Base-by-base conservation (phyloP, 1,139 yeast species). In the Suhomyces choctaworum region DNA sequence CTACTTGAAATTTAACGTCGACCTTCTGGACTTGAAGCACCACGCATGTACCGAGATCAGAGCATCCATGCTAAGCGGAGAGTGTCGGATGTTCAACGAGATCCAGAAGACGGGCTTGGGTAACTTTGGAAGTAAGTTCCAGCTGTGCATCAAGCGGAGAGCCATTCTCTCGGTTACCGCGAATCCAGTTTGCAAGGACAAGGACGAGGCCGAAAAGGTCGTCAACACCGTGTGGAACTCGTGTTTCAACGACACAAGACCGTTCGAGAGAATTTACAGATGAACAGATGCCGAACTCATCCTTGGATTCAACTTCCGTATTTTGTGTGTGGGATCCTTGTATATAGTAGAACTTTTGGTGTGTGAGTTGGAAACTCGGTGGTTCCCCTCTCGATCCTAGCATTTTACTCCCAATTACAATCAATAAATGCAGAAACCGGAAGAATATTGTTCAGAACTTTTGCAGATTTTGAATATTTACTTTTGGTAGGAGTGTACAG, bases 11-110 rank as follows among this genome's bases (percentile, higher is more conserved):
- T 92, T 94, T 66, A 70, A 87, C 36, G 88, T 92, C 7, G 85
- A 92, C 57, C 83, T 95, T 81, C 58, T 73, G 38, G 78, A 92
- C 58, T 67, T 94, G 54, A 78, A 79, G 52, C 98, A 92, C 54
- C 98, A 92, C 57, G 98, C 98, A 0, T 94, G 98, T 60, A 83
- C 97, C 1, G 98, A 92, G 62, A 88, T 92, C 34, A 71, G 99
- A 42, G 98, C 98, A 0, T 83, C 95, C 10, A 82, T 87, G 54
- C 69, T 92, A 24, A 85, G 96, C 52, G 99, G 99, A 7, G 99
- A 92, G 56, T 92, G 99, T 61, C 75, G 97, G 23, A 80, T 92
- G 51, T 77, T 84, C 78, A 85, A 84, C 50, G 96, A 92, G 57
- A 80, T 92, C 47, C 75, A 77, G 43, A 76, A 83, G 53, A 82